phyloP scores from a whole-genome alignment of 2,329 filamentous ascomycete genomes.

The Exserohilum rostratum region DNA sequence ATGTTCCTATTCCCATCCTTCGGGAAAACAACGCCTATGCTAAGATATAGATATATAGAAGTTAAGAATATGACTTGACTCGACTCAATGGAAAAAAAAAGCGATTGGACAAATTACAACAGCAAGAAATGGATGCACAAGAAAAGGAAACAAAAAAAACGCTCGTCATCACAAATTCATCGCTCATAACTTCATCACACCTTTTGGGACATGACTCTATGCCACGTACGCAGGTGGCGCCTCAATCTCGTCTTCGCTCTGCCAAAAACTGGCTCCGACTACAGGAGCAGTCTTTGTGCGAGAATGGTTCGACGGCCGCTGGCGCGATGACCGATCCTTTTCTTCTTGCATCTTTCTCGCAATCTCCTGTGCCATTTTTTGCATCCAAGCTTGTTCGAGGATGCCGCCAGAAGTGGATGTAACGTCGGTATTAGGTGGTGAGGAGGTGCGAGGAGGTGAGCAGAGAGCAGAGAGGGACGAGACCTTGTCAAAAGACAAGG shows the following conservation, averaged over 20 bases:
- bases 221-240: constrained; percentile 46
- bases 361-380: constrained; percentile 93
- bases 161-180: constrained; percentile 16
- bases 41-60: too few relatives aligned
- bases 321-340: constrained; percentile 58
- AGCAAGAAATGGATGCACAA: constrained; percentile 5
- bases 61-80: too few relatives aligned
- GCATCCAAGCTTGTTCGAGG: constrained; percentile 82
- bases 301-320: constrained; percentile 11
- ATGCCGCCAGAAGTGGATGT: constrained; percentile 57
- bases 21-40: too few relatives aligned
- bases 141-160: constrained; percentile 5
- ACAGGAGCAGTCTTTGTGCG: constrained; percentile 14
- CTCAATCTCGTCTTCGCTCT: constrained; percentile 35
- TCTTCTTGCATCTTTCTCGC: constrained; percentile 86
- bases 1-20: too few relatives aligned
- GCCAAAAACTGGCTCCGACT: constrained; percentile 27
- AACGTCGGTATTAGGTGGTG: constrained; percentile 31
- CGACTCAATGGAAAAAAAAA: too few relatives aligned
- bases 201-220: constrained; percentile 10
- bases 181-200: constrained; percentile 14
- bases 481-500: constrained; percentile 42
- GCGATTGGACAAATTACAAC: constrained; percentile 1
- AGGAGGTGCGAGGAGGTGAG: constrained; percentile 30
- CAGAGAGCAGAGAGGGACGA: constrained; percentile 34